Evolutionary conservation across 192 early-diverging fungal species (phyloP), one percentile per base, ranked within the genome.

Genomic region (Coemansia sp.): DNA sequence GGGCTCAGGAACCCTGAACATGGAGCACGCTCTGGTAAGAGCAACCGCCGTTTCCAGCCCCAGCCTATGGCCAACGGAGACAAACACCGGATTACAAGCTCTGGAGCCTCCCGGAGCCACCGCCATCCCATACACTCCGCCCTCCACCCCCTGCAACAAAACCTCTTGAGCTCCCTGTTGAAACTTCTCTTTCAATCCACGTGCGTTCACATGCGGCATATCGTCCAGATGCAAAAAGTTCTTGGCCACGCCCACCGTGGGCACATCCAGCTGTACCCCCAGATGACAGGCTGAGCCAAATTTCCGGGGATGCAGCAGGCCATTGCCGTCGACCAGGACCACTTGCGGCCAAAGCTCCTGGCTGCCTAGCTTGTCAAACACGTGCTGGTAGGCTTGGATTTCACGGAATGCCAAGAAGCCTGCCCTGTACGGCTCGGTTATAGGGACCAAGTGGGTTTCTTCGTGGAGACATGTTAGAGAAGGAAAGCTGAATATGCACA

Each of bases 371-470:
- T 61, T 64, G 4, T 57, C 56, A 30, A 96, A 71, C 41, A 89
- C 72, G 8, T 59, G 50, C 16, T 72, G 50, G 26, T 94, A 70
- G 1, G 87, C 83, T 0, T 78, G 76, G 1, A 85, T 80, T 57
- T 98, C 95, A 12, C 94, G 85, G 71, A 96, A 94, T 0, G 94
- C 95, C n/a, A 98, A 81, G 68, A 86, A 98, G 1, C 89, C 89
- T 1, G 94, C 78, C 41, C 90, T 87, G 63, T 98, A 98, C 0
- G 95, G 95, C 23, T 84, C 57, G 0, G 63, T 65, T 15, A 98
- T 70, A 16, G 68, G 65, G 5, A 91, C 86, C 15, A 73, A 59
- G 13, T 77, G 46, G 30, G 70, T 77, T n/a, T 81, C 64, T 41
- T 74, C 55, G 69, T 94, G 86, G n/a, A 94, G 66, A 1, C 88